Percentiles rank a stretch among this genome's conserved stretches.
These are phyloP conservation scores for Orbilia brochopaga DNA, from an alignment of 2,329 filamentous ascomycete species.

Conservation along the genomic window DNA sequence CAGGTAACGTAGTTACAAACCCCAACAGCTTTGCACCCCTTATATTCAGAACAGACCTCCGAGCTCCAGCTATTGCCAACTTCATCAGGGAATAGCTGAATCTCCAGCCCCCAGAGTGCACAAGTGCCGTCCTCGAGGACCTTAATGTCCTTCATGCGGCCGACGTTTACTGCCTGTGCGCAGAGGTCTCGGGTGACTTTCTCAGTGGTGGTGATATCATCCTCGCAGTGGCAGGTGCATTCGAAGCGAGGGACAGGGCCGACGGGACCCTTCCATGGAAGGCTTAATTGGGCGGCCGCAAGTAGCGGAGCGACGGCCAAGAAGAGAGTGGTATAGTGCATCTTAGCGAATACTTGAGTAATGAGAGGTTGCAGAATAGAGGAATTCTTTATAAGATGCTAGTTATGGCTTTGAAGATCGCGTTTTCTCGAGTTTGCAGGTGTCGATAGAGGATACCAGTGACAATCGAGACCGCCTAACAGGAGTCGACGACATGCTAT, in stretches of 20 bases:
- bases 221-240: slow-evolving; percentile 39
- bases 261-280: slow-evolving; percentile 21
- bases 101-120: slow-evolving; percentile 41
- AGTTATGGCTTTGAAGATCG: too few species aligned
- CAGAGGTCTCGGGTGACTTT: slow-evolving; percentile 31
- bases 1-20: slow-evolving; percentile 36
- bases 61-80: slow-evolving; percentile 25
- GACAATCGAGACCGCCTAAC: too few species aligned
- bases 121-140: slow-evolving; percentile 37
- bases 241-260: slow-evolving; percentile 41
- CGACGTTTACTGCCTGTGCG: slow-evolving; percentile 18
- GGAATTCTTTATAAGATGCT: too few species aligned
- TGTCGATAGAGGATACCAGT: too few species aligned
- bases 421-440: too few species aligned
- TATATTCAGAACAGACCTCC: slow-evolving; percentile 26
- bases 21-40: slow-evolving; percentile 30
- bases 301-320: slow-evolving; percentile 12
- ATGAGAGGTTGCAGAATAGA: background rate
- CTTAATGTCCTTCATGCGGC: slow-evolving; percentile 36
- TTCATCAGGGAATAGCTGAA: slow-evolving; percentile 14
- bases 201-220: slow-evolving; percentile 9
- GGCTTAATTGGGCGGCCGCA: slow-evolving; percentile 3
- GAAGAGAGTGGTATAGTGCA: slow-evolving; percentile 18
- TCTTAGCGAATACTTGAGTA: background rate
- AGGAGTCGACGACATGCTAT: too few species aligned